phyloP scores from a whole-genome alignment of 495 filamentous ascomycete genomes.

The Aspergillus ostianus region DNA sequence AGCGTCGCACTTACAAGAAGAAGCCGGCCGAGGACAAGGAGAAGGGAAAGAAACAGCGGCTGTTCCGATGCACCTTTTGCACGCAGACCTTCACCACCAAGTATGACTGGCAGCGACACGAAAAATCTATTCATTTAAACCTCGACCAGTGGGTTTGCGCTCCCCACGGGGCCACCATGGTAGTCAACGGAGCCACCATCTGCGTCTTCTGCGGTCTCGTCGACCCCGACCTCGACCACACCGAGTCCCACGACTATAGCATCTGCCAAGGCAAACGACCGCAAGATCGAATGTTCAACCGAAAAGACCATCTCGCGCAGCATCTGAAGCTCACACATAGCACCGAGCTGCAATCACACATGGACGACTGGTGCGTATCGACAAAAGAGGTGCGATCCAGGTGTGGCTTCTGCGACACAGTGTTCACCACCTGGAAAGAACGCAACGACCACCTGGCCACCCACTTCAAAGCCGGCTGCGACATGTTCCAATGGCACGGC shows the following conservation, averaged over 20 bases:
- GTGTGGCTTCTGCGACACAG: conserved; percentile 63
- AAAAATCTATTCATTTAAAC: conserved; percentile 75
- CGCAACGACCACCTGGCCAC: conserved; percentile 60
- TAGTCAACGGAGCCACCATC: conserved; percentile 48
- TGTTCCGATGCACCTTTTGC: conserved; percentile 68
- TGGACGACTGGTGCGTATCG: conserved; percentile 68
- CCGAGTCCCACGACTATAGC: conserved; percentile 53
- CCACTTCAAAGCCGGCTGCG: conserved; percentile 62
- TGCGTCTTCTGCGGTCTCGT: conserved; percentile 26
- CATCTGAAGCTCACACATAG: conserved; percentile 71
- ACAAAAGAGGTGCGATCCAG: conserved; percentile 58
- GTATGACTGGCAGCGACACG: conserved; percentile 79
- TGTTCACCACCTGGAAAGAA: conserved; percentile 59
- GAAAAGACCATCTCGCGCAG: conserved; percentile 80
- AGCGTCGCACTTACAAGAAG: background rate
- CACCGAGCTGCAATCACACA: conserved; percentile 54
- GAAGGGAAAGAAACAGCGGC: conserved; percentile 8
- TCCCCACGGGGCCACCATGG: conserved; percentile 47
- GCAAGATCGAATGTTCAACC: conserved; percentile 67
- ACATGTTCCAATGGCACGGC: conserved; percentile 68
- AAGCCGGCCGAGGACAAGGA: background rate
- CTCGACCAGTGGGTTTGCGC: conserved; percentile 75
- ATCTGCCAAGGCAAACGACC: conserved; percentile 52
- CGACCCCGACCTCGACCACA: conserved; percentile 20
- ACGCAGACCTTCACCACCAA: conserved; percentile 76